phyloP scores from a whole-genome alignment of 768 basidiomycete species.

The Phylloporus sp. region DNA sequence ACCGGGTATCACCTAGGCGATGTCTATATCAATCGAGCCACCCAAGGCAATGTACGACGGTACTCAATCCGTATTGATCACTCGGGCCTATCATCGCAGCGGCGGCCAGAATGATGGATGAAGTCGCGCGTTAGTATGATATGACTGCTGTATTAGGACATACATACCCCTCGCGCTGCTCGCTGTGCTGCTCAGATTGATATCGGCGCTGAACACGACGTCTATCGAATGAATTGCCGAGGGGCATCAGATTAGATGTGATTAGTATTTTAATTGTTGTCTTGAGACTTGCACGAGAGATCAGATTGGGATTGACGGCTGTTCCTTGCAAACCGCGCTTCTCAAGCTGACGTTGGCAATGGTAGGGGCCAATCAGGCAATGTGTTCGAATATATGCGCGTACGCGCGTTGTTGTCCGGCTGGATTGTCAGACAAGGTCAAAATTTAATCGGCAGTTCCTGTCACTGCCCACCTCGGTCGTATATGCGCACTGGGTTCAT shows the following conservation, averaged over 20 bases:
- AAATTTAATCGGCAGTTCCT: no score
- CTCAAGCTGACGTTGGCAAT: no score
- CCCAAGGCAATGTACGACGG: not conserved
- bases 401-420: no score
- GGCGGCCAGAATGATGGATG: not conserved
- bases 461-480: no score
- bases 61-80: not conserved
- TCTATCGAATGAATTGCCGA: not conserved
- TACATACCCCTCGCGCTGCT: not conserved
- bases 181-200: not conserved
- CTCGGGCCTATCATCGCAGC: not conserved
- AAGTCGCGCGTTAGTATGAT: not conserved
- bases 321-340: no score
- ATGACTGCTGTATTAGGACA: not conserved
- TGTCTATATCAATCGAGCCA: not conserved
- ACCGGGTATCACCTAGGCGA: not conserved
- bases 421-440: no score
- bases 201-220: not conserved
- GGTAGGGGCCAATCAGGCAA: no score
- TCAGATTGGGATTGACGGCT: no score
- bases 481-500: no score
- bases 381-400: no score
- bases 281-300: no score
- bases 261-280: no score
- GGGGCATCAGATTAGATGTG: not conserved